Evolutionary conservation across 2,329 filamentous ascomycete genomes (phyloP).

Genomic region (Epichloe scottii): DNA sequence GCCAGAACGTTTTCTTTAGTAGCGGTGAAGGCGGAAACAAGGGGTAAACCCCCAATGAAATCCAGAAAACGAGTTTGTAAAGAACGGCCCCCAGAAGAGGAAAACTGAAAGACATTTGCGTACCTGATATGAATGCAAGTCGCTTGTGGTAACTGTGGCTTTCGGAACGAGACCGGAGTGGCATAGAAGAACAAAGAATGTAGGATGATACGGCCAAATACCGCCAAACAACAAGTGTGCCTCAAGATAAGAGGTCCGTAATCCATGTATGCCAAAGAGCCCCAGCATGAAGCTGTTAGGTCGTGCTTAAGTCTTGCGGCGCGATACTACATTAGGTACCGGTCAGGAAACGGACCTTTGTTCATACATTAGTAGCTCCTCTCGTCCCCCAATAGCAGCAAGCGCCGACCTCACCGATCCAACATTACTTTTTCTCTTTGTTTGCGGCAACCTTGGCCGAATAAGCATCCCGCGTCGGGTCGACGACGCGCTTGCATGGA

Average conservation of each 20-base stretch:
- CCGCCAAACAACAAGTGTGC: not conserved
- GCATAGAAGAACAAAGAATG: not conserved
- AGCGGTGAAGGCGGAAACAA: not conserved
- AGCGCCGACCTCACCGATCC: not conserved
- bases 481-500: slow-evolving; percentile 1
- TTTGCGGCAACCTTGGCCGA: not conserved
- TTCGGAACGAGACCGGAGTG: not conserved
- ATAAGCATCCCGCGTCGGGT: not conserved
- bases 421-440: not conserved
- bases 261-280: not conserved
- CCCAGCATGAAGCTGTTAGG: not conserved
- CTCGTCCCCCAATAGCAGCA: not conserved
- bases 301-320: not conserved
- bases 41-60: not conserved
- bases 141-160: not conserved
- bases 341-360: not conserved
- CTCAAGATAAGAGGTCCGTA: too few species aligned
- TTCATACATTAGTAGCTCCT: not conserved
- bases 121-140: not conserved
- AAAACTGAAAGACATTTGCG: not conserved
- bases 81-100: not conserved
- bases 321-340: not conserved
- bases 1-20: not conserved
- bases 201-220: not conserved
- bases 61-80: not conserved